Evolutionary conservation across 2,329 filamentous ascomycete species (phyloP).

Genomic region (Penicillium fuscoglaucum): DNA sequence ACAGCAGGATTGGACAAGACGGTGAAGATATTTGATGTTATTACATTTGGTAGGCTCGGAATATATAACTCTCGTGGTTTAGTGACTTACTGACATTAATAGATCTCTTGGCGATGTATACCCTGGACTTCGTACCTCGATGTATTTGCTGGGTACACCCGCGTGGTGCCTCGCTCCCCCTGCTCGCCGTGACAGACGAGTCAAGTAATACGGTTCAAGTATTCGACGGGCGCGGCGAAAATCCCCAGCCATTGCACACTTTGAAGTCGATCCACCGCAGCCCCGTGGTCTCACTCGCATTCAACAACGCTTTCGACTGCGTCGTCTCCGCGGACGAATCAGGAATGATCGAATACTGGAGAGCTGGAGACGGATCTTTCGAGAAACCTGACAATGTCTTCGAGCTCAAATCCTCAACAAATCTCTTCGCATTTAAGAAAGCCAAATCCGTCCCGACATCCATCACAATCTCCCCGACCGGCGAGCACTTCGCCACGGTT

Average conservation of each 20-base stretch:
- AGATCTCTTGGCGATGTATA: constrained; percentile 79
- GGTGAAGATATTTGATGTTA: constrained; percentile 61
- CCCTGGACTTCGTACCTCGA: constrained; percentile 71
- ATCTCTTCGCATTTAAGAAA: constrained; percentile 96
- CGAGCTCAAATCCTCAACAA: constrained; percentile 88
- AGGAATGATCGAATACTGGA: constrained; percentile 98
- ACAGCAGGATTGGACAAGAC: constrained; percentile 66
- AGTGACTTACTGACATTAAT: constrained; percentile 13
- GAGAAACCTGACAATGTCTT: constrained; percentile 93
- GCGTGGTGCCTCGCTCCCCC: constrained; percentile 80
- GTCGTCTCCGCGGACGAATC: constrained; percentile 84
- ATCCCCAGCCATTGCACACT: constrained; percentile 70
- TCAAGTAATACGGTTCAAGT: constrained; percentile 71
- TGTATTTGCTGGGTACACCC: constrained; percentile 90
- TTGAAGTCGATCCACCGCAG: constrained; percentile 77
- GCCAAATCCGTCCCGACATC: constrained; percentile 80
- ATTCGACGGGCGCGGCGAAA: constrained; percentile 88
- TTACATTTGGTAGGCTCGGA: constrained; percentile 66
- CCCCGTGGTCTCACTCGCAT: constrained; percentile 80
- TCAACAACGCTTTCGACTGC: constrained; percentile 85
- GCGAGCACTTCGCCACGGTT: constrained; percentile 80
- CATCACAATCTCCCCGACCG: constrained; percentile 80
- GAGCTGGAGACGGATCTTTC: constrained; percentile 68
- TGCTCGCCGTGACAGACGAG: constrained; percentile 80
- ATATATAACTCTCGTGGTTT: not conserved